Base-by-base conservation (phyloP, 2,329 filamentous ascomycete genomes). In the Talaromyces sp. region DNA sequence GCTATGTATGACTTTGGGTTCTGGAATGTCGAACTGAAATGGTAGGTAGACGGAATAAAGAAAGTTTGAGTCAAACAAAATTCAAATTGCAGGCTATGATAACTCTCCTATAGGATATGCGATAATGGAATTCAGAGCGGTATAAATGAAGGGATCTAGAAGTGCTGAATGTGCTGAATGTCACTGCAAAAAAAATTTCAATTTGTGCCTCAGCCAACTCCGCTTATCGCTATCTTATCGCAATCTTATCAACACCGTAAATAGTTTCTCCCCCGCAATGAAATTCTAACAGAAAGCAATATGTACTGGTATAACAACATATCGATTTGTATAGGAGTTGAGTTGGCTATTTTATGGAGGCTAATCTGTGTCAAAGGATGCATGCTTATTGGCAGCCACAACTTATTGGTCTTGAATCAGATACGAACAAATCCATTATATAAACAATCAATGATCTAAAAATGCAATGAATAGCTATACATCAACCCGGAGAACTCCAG, bases 151-250 rank as follows among this genome's bases (percentile, higher is more conserved):
- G 25, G 25, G 25, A 28, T 28, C 7, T 28, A 19, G 22, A 9
- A 13, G 45, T 19, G 17, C 15, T 35, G n/a, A 19, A 31, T 17
- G 45, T 19, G 17, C 15, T 35, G n/a, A 19, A 31, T 17, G 15
- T 33, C 28, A 33, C 28, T 21, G 41, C 37, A 28, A 40, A 45
- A 35, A 56, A 57, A 58, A 28, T 54, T 59, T 35, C 28, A 51
- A n/a, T n/a, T 46, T 52, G 25, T 57, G 48, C 43, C 37, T 21
- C 46, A n/a, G 7, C 21, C 33, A 28, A 36, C 21, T 25, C 46
- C 57, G 53, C 57, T 60, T 60, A 60, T 60, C 58, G 54, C 53
- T 57, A 57, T 60, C 58, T 60, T 50, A 60, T 60, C 58, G 31
- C 22, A 9, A 36, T 48, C 28, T 48, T 58, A 58, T 54, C 31